Evolutionary conservation across 2,329 filamentous ascomycete genomes (phyloP), one percentile per base, ranked within the genome.

Genomic region (Xylariaceae sp.): DNA sequence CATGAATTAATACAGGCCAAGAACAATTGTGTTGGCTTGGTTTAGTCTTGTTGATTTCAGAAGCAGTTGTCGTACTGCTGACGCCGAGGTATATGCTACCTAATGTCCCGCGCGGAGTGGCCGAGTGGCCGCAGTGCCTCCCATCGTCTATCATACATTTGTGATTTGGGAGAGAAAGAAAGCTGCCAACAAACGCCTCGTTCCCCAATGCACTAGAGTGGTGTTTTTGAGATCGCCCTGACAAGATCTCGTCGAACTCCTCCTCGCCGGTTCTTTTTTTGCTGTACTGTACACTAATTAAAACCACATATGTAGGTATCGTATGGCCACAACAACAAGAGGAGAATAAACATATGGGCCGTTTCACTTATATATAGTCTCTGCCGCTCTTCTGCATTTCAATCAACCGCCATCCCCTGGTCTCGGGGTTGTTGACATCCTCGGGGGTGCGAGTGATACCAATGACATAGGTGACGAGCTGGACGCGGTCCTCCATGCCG

Each of bases 401-500:
- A 72, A 99, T 97, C 74, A 99, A 80, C 70, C 93, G 88, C 94
- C 94, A 99, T 37, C 94, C 94, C 71, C 92, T 84, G 9, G 94
- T 99, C 78, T 99, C 94, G 1, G 92, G 90, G 75, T 99, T 97
- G 80, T 88, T 93, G 67, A 97, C 93, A 68, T 99, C 94, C 73
- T 99, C 94, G 1, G 94, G 88, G 61, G 96, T 86, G 66, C 94
- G 83, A 2, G 94, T 99, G 62, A 99, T 89, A 69, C 94, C 94
- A 68, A 99, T 97, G 64, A 93, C 94, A 72, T 99, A 99, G 1
- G 94, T 97, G 67, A 99, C 94, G 67, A 96, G 87, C 77, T 99
- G 94, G 23, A 99, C 94, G 78, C 92, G 95, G 77, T 99, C 94
- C 76, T 99, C 94, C 92, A 97, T 97, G 49, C 94, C 94, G 10